These are phyloP conservation scores for Aureobasidium sp. DNA, from an alignment of 2,329 filamentous ascomycete species.

Conservation along the genomic window DNA sequence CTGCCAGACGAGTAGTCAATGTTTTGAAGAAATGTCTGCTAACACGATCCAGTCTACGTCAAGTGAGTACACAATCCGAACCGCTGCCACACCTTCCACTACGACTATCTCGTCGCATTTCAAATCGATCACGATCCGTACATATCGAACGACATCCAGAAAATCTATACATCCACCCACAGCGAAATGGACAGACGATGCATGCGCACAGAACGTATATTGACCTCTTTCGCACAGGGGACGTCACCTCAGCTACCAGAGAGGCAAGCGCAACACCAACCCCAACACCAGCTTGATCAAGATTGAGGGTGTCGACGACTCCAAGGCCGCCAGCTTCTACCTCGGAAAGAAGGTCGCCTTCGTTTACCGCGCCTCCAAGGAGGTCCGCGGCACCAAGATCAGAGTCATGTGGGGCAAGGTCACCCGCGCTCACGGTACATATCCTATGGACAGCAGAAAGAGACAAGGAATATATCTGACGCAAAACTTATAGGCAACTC, in stretches of 20 bases:
- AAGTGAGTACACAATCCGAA: constrained; percentile 23
- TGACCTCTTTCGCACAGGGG: constrained; percentile 53
- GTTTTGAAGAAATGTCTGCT: constrained; percentile 13
- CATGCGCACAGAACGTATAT: constrained; percentile 7
- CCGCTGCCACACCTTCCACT: background rate
- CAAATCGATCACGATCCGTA: background rate
- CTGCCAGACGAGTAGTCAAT: background rate
- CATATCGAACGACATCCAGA: background rate
- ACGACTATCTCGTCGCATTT: background rate
- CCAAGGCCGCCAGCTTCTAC: constrained; percentile 90
- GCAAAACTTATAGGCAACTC: constrained; percentile 66
- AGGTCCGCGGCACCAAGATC: constrained; percentile 97
- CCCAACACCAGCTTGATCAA: constrained; percentile 80
- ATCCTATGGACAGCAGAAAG: constrained; percentile 13
- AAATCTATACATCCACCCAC: background rate
- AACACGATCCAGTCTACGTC: constrained; percentile 29
- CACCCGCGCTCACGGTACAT: constrained; percentile 82
- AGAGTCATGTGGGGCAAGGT: constrained; percentile 98
- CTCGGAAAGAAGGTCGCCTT: constrained; percentile 97
- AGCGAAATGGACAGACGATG: background rate
- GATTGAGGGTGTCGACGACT: constrained; percentile 95
- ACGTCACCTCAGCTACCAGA: constrained; percentile 97
- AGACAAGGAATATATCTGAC: constrained; percentile 19
- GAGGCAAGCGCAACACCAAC: constrained; percentile 85
- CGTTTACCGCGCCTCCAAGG: constrained; percentile 92